Percentiles rank a stretch among this genome's conserved stretches.
phyloP scores from a whole-genome alignment of 2,329 filamentous ascomycete genomes.

The Aspergillus felis region DNA sequence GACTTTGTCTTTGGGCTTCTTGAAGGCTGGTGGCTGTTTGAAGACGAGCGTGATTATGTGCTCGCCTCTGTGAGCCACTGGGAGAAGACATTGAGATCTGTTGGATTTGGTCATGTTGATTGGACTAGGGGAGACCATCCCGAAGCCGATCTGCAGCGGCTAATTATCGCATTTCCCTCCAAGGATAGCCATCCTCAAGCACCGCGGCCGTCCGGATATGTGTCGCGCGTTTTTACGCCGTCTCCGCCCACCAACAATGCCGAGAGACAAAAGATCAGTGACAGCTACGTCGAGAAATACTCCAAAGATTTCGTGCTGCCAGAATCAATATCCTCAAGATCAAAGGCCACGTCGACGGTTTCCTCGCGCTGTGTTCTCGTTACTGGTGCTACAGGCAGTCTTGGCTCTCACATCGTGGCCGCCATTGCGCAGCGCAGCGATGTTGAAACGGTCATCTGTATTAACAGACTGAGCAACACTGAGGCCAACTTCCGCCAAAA shows the following conservation, averaged over 20 bases:
- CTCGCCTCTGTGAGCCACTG: constrained; percentile 9
- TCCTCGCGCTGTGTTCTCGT: constrained; percentile 31
- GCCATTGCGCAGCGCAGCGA: constrained; percentile 24
- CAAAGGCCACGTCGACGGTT: not conserved
- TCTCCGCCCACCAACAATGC: constrained; percentile 13
- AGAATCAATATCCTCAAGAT: not conserved
- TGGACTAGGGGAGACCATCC: constrained; percentile 27
- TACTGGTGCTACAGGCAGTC: constrained; percentile 39
- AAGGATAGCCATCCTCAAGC: constrained; percentile 8
- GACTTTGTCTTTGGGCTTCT: constrained; percentile 32
- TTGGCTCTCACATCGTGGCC: constrained; percentile 40
- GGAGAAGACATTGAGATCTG: constrained; percentile 21
- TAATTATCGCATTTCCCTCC: constrained; percentile 22
- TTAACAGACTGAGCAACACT: constrained; percentile 41
- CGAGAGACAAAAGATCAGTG: constrained; percentile 12
- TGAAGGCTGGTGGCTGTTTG: constrained; percentile 37
- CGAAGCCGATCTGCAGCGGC: constrained; percentile 13
- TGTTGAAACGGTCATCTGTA: constrained; percentile 40
- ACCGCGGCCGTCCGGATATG: not conserved
- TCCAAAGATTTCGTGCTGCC: constrained; percentile 17
- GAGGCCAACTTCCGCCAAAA: constrained; percentile 31
- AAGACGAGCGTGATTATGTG: constrained; percentile 30
- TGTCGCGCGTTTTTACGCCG: not conserved
- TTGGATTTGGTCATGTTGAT: constrained; percentile 27
- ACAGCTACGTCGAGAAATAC: constrained; percentile 22